Evolutionary conservation across 2,329 filamentous ascomycete genomes (phyloP).

Genomic region (Sarocladium kiliense): DNA sequence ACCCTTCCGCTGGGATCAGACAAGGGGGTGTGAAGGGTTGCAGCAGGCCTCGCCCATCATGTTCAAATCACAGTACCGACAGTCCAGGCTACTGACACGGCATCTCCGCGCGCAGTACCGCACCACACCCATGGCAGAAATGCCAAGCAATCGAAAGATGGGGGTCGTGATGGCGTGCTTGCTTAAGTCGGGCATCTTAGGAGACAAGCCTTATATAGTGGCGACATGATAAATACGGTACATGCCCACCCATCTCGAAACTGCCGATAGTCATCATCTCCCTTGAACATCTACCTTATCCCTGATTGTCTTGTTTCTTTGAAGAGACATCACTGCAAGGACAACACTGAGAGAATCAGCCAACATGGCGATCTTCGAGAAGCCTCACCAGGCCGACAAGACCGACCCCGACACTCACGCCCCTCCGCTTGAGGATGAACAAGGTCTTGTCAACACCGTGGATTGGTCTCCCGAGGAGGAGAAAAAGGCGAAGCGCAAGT

Average conservation of each 20-base stretch:
- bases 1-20: too few species aligned
- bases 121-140: background rate
- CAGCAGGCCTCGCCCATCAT: background rate
- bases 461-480: constrained; percentile 33
- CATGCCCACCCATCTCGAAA: background rate
- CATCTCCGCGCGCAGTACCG: background rate
- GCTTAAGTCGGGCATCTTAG: background rate
- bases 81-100: background rate
- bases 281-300: too few species aligned
- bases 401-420: background rate
- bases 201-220: background rate
- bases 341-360: background rate
- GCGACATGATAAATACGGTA: background rate
- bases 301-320: background rate
- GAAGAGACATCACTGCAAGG: background rate
- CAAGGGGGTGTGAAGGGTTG: background rate
- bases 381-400: background rate
- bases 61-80: background rate
- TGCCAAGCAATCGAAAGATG: constrained; percentile 1
- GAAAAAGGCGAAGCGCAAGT: constrained; percentile 32
- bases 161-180: constrained; percentile 8
- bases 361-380: constrained; percentile 1
- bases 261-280: too few species aligned
- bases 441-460: constrained; percentile 19
- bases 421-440: constrained; percentile 22